A percentile compares a stretch with the other conserved stretches of the same genome.
Evolutionary conservation across 495 filamentous ascomycete species (phyloP).

Genomic region (Tetracladium setigerum): DNA sequence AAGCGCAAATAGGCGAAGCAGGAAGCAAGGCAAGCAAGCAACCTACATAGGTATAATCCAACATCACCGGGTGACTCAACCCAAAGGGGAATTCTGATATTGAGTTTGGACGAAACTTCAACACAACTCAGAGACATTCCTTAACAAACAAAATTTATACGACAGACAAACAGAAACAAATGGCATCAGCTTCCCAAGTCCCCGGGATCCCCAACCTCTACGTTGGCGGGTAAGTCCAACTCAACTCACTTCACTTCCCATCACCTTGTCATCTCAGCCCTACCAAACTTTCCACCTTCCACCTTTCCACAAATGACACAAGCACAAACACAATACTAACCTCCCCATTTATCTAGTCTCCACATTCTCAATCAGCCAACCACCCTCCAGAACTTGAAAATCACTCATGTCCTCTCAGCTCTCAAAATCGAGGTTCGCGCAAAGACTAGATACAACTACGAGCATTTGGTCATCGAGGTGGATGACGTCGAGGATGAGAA

Average conservation of each 20-base stretch:
- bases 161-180: no score
- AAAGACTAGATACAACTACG: slow-evolving; percentile 42
- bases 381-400: slow-evolving; percentile 58
- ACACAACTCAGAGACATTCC: no score
- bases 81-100: no score
- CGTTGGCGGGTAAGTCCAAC: slow-evolving; percentile 68
- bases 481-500: slow-evolving; percentile 87
- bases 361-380: slow-evolving; percentile 62
- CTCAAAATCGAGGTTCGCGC: slow-evolving; percentile 23
- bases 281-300: background rate
- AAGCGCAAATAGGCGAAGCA: no score
- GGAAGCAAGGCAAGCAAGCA: no score
- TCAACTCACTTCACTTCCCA: background rate
- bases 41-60: no score
- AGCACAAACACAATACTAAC: background rate
- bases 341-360: slow-evolving; percentile 42
- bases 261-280: slow-evolving; percentile 1
- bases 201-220: slow-evolving; percentile 69
- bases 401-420: slow-evolving; percentile 90
- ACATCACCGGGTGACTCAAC: no score
- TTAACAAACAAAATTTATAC: no score
- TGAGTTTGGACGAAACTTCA: no score
- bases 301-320: background rate
- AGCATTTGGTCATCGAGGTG: slow-evolving; percentile 72
- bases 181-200: no score